phyloP scores from a whole-genome alignment of 495 filamentous ascomycete genomes.

The Daldinia vernicosa region DNA sequence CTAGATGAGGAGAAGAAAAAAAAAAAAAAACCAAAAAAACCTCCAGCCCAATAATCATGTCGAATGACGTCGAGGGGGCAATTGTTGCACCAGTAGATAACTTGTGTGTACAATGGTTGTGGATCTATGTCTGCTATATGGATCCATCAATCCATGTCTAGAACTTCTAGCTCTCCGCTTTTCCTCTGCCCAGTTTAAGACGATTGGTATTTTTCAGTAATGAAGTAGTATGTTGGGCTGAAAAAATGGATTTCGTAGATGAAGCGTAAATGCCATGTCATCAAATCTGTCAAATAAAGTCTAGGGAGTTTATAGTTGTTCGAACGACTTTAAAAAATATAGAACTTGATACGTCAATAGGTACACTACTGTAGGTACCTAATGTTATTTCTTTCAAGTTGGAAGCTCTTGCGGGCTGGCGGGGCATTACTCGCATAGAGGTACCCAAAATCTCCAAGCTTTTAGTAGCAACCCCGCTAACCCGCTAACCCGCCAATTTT shows the following conservation, averaged over 20 bases:
- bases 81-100: slow-evolving; percentile 17
- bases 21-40: slow-evolving; percentile 9
- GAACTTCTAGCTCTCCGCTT: slow-evolving; percentile 17
- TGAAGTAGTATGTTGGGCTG: slow-evolving; percentile 3
- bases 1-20: slow-evolving; percentile 30
- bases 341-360: too few relatives aligned
- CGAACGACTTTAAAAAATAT: background rate
- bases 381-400: too few relatives aligned
- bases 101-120: slow-evolving; percentile 17
- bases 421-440: slow-evolving; percentile 7
- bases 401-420: slow-evolving; percentile 1
- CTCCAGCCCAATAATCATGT: slow-evolving; percentile 32
- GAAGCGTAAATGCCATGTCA: background rate
- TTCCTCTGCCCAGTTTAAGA: slow-evolving; percentile 11
- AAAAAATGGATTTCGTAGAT: background rate
- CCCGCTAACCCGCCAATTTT: background rate
- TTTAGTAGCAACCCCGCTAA: too few relatives aligned
- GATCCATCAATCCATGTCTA: slow-evolving; percentile 22
- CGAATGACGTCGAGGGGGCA: slow-evolving; percentile 45
- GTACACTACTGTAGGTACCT: too few relatives aligned
- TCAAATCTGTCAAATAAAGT: background rate
- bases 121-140: slow-evolving; percentile 16
- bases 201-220: background rate
- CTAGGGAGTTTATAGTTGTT: background rate
- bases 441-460: background rate